phyloP scores from a whole-genome alignment of 1,284 basidiomycete genomes.

The Ustilago trichophora region DNA sequence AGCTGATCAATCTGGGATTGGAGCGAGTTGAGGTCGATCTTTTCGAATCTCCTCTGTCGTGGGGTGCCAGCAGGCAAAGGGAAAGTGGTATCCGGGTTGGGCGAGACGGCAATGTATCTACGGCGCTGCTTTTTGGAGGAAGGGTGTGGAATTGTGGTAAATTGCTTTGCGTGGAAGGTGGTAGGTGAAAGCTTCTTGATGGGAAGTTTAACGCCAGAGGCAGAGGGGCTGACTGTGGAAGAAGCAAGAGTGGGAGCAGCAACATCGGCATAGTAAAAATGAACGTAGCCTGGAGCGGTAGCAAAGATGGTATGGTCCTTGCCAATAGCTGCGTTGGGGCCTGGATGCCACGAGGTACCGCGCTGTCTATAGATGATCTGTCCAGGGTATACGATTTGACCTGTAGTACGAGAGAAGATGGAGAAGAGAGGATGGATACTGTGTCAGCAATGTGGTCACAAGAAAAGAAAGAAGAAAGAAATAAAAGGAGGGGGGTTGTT shows the following conservation, averaged over 20 bases:
- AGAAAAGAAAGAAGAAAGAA: too few species aligned
- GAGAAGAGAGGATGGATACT: too few species aligned
- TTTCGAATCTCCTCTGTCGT: conserved; percentile 55
- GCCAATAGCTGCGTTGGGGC: conserved; percentile 62
- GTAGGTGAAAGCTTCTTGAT: conserved; percentile 24
- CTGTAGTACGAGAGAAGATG: too few species aligned
- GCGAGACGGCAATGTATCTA: conserved; percentile 61
- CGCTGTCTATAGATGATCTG: conserved; percentile 64
- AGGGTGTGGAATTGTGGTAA: conserved; percentile 52
- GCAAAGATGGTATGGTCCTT: conserved; percentile 66
- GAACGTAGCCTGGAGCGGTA: conserved; percentile 61
- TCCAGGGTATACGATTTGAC: conserved; percentile 58
- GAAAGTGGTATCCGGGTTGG: conserved; percentile 45
- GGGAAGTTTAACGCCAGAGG: conserved; percentile 36
- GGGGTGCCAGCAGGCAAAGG: conserved; percentile 42
- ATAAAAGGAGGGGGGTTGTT: too few species aligned
- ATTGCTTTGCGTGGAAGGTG: conserved; percentile 38
- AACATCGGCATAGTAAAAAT: conserved; percentile 58
- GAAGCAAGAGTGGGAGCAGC: conserved; percentile 4
- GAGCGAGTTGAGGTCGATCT: conserved; percentile 57
- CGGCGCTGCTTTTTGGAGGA: conserved; percentile 51
- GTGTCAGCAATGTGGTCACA: too few species aligned
- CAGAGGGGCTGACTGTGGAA: conserved; percentile 1
- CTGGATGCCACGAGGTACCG: conserved; percentile 64
- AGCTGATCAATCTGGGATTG: conserved; percentile 46